Evolutionary conservation across 129 eudicot species (phyloP).

Genomic region (Centrapalus pauciflorus): DNA sequence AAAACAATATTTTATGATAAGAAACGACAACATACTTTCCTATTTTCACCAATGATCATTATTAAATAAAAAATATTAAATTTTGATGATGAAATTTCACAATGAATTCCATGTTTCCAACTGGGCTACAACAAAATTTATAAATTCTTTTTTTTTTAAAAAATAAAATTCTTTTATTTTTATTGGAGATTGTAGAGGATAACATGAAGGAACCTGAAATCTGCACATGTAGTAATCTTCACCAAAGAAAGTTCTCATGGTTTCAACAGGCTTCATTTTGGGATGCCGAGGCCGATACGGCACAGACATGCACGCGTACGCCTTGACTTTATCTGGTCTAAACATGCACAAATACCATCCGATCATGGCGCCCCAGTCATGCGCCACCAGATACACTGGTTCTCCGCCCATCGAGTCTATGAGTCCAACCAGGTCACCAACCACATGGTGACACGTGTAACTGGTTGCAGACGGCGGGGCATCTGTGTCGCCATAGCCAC

Average conservation of each 20-base stretch:
- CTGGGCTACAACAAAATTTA: background rate
- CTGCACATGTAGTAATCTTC: conserved; percentile 89
- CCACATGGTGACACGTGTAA: conserved; percentile 62
- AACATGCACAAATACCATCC: conserved; percentile 81
- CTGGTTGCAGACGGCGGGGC: conserved; percentile 37
- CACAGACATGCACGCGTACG: conserved; percentile 52
- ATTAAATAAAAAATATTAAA: too few species aligned
- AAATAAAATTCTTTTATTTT: too few species aligned
- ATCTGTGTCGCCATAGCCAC: conserved; percentile 85
- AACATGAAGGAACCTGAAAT: conserved; percentile 83
- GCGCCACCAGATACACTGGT: conserved; percentile 63
- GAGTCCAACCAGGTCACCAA: conserved; percentile 71
- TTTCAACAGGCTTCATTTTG: conserved; percentile 51
- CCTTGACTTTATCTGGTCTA: conserved; percentile 73
- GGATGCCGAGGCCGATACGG: conserved; percentile 73
- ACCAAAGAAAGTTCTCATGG: conserved; percentile 58
- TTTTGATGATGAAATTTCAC: too few species aligned
- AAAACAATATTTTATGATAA: too few species aligned
- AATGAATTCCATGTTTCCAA: too few species aligned
- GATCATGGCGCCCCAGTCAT: conserved; percentile 86
- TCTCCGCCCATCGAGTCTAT: conserved; percentile 49
- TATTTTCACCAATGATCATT: too few species aligned
- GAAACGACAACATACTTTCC: too few species aligned
- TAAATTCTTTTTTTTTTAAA: too few species aligned
- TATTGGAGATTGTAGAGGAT: too few species aligned